Conservation (phyloP, 2,329 filamentous ascomycete genomes). For the Pseudopyrenochaeta lycopersici region DNA sequence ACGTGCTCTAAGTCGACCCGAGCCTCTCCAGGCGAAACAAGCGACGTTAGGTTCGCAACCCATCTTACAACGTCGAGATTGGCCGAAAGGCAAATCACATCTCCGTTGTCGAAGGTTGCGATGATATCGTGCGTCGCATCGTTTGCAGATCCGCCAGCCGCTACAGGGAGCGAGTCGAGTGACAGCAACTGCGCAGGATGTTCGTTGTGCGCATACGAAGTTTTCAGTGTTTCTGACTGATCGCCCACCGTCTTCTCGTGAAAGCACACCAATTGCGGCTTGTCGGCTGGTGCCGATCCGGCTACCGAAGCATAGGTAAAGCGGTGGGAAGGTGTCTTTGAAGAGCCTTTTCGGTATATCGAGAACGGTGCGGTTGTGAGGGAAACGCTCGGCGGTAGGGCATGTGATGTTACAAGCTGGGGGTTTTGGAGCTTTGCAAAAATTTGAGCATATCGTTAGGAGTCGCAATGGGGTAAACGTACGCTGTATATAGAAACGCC, state of each 20-base stretch:
- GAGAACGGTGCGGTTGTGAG: slow-evolving; percentile 68
- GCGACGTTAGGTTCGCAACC: slow-evolving; percentile 33
- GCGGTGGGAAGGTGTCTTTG: slow-evolving; percentile 56
- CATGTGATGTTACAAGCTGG: slow-evolving; percentile 67
- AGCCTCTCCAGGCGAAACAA: slow-evolving; percentile 23
- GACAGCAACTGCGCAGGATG: slow-evolving; percentile 33
- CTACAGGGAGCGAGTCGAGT: slow-evolving; percentile 44
- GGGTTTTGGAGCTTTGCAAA: slow-evolving; percentile 65
- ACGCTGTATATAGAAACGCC: slow-evolving; percentile 71
- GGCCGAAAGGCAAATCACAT: slow-evolving; percentile 68
- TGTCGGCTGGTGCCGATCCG: slow-evolving; percentile 56
- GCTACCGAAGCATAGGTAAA: slow-evolving; percentile 65
- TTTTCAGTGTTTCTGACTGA: slow-evolving; percentile 45
- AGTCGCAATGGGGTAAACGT: slow-evolving; percentile 23
- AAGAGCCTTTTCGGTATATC: slow-evolving; percentile 60
- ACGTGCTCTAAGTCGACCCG: slow-evolving; percentile 43
- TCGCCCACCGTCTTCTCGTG: slow-evolving; percentile 57
- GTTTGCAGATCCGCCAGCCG: slow-evolving; percentile 20
- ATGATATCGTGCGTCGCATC: slow-evolving; percentile 59
- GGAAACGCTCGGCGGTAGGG: slow-evolving; percentile 66
- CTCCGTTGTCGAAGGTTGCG: slow-evolving; percentile 67
- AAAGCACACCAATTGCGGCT: slow-evolving; percentile 64
- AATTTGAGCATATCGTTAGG: slow-evolving; percentile 14
- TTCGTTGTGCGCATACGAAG: slow-evolving; percentile 35
- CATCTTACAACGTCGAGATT: slow-evolving; percentile 54